Percentiles rank a stretch among this genome's conserved stretches.
These are phyloP conservation scores for Strigomonas culicis DNA, from an alignment of 208 protist genomes.

Conservation along the genomic window DNA sequence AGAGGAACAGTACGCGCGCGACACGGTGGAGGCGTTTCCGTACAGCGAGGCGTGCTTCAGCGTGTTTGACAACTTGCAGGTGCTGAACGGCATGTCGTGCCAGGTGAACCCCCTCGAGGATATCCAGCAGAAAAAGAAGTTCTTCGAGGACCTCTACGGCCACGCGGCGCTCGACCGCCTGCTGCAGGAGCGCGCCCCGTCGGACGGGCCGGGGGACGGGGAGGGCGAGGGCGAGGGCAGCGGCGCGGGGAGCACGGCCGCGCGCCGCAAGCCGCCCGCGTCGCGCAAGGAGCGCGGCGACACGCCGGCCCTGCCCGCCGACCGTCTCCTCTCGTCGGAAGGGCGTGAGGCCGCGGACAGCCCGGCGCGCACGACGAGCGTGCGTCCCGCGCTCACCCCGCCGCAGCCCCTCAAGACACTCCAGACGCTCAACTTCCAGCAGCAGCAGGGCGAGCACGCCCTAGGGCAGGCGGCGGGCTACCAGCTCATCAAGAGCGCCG, in stretches of 20 bases:
- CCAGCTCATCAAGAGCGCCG: too few species aligned
- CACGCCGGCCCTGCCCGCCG: not conserved
- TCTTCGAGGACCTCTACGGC: not conserved
- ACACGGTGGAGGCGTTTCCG: too few species aligned
- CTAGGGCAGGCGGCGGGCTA: too few species aligned
- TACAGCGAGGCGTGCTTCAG: slow-evolving; percentile 41
- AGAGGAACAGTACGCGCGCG: too few species aligned
- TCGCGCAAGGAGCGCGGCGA: not conserved
- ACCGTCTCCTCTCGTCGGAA: not conserved
- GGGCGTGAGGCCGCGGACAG: not conserved
- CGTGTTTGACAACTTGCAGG: slow-evolving; percentile 31
- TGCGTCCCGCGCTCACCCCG: not conserved
- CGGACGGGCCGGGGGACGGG: not conserved
- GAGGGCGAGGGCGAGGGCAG: too few species aligned
- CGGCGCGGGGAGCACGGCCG: too few species aligned
- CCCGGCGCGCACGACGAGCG: not conserved
- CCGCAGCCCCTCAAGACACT: too few species aligned
- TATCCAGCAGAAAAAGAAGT: not conserved
- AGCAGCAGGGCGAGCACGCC: not conserved
- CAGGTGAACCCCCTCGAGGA: slow-evolving; percentile 41
- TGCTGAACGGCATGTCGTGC: slow-evolving; percentile 58
- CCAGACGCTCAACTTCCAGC: not conserved
- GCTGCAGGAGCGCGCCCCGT: not conserved
- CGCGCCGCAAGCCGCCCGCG: too few species aligned
- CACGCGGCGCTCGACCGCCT: slow-evolving; percentile 14